These are phyloP conservation scores for Mycena sp. DNA, from an alignment of 1,284 basidiomycete genomes.

Conservation along the genomic window DNA sequence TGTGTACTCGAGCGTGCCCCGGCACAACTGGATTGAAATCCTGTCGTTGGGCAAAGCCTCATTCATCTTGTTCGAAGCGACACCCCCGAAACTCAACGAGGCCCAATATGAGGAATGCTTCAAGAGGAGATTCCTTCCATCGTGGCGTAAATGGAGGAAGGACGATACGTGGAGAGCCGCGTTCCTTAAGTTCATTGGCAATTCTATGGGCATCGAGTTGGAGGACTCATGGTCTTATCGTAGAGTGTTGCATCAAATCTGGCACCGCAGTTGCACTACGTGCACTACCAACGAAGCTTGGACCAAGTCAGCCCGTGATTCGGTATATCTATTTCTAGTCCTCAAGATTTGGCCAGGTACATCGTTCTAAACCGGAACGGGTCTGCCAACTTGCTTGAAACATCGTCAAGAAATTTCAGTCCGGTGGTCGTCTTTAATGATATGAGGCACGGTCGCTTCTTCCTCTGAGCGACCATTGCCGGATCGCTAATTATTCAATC, in stretches of 20 bases:
- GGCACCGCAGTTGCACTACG: slow-evolving; percentile 69
- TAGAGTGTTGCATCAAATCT: slow-evolving; percentile 64
- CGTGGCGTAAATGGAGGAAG: slow-evolving; percentile 75
- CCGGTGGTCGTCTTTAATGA: slow-evolving; percentile 74
- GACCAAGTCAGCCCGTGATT: slow-evolving; percentile 68
- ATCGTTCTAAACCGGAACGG: slow-evolving; percentile 79
- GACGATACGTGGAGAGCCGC: slow-evolving; percentile 67
- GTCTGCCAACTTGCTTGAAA: slow-evolving; percentile 73
- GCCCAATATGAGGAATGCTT: slow-evolving; percentile 79
- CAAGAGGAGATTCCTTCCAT: slow-evolving; percentile 71
- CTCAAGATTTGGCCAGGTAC: slow-evolving; percentile 57
- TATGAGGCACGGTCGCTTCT: slow-evolving; percentile 71
- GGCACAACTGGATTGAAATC: slow-evolving; percentile 80
- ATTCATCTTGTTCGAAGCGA: slow-evolving; percentile 72
- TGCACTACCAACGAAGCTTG: slow-evolving; percentile 84
- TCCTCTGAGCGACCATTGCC: background rate
- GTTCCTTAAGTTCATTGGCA: slow-evolving; percentile 61
- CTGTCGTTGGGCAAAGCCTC: slow-evolving; percentile 63
- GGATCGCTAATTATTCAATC: slow-evolving; percentile 10
- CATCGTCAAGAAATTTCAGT: slow-evolving; percentile 71
- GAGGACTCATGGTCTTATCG: background rate
- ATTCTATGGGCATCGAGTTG: slow-evolving; percentile 16
- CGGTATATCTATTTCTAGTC: slow-evolving; percentile 14
- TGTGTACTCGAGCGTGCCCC: slow-evolving; percentile 67
- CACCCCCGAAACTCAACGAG: slow-evolving; percentile 70